Evolutionary conservation across 352 stramenopile species (phyloP).

Genomic region (Globisporangium heterothallicum): DNA sequence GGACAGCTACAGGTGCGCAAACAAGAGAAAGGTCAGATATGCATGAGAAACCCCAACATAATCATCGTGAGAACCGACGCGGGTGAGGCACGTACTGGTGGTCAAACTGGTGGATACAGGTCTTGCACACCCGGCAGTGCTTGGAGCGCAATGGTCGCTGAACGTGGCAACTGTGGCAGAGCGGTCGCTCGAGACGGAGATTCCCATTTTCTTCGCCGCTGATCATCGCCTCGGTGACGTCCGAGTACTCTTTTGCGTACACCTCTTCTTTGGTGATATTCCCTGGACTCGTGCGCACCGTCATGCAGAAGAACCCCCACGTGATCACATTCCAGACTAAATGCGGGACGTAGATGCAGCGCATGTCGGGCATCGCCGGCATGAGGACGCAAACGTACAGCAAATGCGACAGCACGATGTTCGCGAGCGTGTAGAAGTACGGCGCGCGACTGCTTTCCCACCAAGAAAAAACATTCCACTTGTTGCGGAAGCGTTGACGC

Average conservation of each 20-base stretch:
- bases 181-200: constrained; percentile 41
- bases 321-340: constrained; percentile 51
- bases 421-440: constrained; percentile 65
- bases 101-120: constrained; percentile 95
- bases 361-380: constrained; percentile 45
- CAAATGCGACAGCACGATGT: constrained; percentile 31
- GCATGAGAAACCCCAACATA: constrained; percentile 87
- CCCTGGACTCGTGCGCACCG: constrained; percentile 50
- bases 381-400: constrained; percentile 54
- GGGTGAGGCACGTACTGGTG: constrained; percentile 84
- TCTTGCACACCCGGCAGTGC: constrained; percentile 89
- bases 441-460: constrained; percentile 51
- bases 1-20: constrained; percentile 80
- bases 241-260: constrained; percentile 44
- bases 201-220: constrained; percentile 8
- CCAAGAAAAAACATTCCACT: constrained; percentile 69
- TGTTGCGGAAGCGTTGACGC: constrained; percentile 23
- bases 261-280: constrained; percentile 30
- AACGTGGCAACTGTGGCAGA: constrained; percentile 83
- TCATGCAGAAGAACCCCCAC: constrained; percentile 64
- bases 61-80: too few species aligned
- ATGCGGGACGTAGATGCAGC: constrained; percentile 55
- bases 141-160: constrained; percentile 73
- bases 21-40: constrained; percentile 16
- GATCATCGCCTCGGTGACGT: constrained; percentile 50